Evolutionary conservation across 306 rosid species (phyloP), one percentile per base, ranked within the genome.

Genomic region (Albizia julibrissin): DNA sequence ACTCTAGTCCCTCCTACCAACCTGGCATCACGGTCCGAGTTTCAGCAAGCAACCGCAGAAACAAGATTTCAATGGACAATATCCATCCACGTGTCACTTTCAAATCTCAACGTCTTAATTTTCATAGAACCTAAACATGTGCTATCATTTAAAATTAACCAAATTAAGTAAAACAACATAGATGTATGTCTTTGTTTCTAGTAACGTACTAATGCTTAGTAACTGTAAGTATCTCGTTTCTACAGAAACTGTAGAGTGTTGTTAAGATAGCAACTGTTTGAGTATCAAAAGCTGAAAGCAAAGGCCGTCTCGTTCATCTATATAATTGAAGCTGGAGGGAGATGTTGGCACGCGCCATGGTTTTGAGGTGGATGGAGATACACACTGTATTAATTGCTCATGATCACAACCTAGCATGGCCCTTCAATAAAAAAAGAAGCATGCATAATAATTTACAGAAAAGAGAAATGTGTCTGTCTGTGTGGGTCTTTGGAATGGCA

Each of bases 281-380:
- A 11, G 49, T 8, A 37, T 69, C 50, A 10, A 69, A 68, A n/a
- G 50, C 14, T 1, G 74, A 39, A 39, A 39, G 26, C 50, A 39
- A 69, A 39, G 74, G 50, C 50, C 11, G 74, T 69, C 10, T 0
- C 39, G 74, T 69, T 50, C 74, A 21, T n/a, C 31, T 13, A 69
- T 44, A 24, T 43, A 44, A 43, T 43, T 71, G 75, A 71, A 44
- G 75, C 0, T 22, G 54, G 52, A 43, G 21, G 31, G 58, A 37
- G 39, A 71, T 44, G 75, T 44, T 44, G 39, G 58, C 75, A 44
- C 58, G 75, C 75, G 39, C 56, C 58, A 1, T 14, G 19, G 52
- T 69, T 42, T 50, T 69, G 74, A 69, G 74, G 74, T 42, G 31
- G 74, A 69, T n/a, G 74, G 34, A 42, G 54, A 69, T 69, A 1